Evolutionary conservation across 208 protist species (phyloP), one percentile per base, ranked within the genome.

Genomic region (Crithidia sp.): DNA sequence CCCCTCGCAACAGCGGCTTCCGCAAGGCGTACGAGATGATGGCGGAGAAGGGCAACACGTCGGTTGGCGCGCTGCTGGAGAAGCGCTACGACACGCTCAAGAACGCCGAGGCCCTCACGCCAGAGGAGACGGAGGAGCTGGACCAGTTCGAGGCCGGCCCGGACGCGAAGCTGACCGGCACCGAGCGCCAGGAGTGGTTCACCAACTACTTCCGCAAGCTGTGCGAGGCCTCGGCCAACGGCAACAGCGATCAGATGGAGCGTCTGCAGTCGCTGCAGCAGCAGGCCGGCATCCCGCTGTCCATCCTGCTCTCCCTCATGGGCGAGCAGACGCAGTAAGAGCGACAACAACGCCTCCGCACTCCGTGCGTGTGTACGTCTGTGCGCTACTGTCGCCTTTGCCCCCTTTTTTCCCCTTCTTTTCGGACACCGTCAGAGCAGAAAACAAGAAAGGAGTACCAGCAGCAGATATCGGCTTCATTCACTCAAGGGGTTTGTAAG

Each of bases 1-100:
- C 85, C 14, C 89, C 93, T 8, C 73, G 67, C 41, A 93, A 93
- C 77, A 74, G 44, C 68, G 79, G 74, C 66, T 97, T 97, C 82
- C 89, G 91, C 67, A 94, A 87, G 72, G 93, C 90, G 50, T 97
- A 96, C 65, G 71, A 83, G 69, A 83, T 84, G 56, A 97, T 96
- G 91, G 86, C 89, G 2, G 66, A 88, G 49, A 93, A 94, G 76
- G 89, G 79, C 57, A 79, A 88, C 49, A 79, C 67, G 14, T 91
- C 86, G 36, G 81, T 95, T 44, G 80, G 88, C 49, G 83, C 80
- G 37, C 76, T 94, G 56, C 77, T 97, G 69, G 90, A 97, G 71
- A 83, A 85, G 79, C 89, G 93, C 63, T 97, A 93, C 76, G 85
- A 95, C 70, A 72, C 66, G 17, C 80, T 96, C 53, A 70, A 69